phyloP scores from a whole-genome alignment of 2,329 filamentous ascomycete species.

The Fusarium equiseti region DNA sequence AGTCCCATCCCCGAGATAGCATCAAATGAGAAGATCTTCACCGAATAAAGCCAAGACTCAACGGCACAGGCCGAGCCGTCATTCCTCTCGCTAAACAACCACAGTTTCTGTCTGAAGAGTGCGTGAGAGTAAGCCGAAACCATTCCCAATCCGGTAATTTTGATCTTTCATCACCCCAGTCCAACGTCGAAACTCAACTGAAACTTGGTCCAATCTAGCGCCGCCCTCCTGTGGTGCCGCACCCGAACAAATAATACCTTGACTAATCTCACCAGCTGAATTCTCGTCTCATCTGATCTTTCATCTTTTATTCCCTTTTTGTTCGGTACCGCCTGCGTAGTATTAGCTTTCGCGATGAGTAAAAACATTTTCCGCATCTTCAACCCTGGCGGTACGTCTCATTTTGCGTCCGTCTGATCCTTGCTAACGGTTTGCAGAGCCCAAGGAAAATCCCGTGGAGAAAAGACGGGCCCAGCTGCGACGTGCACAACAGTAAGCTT shows the following conservation, averaged over 20 bases:
- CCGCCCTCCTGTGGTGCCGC: neutral
- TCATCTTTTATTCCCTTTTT: slow-evolving; percentile 18
- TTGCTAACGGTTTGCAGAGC: neutral
- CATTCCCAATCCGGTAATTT: slow-evolving; percentile 6
- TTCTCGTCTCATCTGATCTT: slow-evolving; percentile 2
- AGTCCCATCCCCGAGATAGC: too few relatives aligned
- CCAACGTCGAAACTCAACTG: slow-evolving; percentile 2
- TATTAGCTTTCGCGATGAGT: slow-evolving; percentile 18
- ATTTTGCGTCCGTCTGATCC: neutral
- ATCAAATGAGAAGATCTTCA: neutral
- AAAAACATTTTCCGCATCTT: slow-evolving; percentile 51
- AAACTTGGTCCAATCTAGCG: slow-evolving; percentile 14
- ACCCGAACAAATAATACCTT: neutral
- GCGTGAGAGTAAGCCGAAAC: neutral
- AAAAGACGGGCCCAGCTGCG: slow-evolving; percentile 32
- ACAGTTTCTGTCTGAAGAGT: neutral
- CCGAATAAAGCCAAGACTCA: neutral
- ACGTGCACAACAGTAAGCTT: slow-evolving; percentile 29
- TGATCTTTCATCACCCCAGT: slow-evolving; percentile 25
- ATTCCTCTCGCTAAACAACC: neutral
- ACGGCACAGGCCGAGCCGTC: neutral
- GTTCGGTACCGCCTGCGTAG: neutral
- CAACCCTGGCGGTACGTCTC: slow-evolving; percentile 47
- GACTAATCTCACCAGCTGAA: slow-evolving; percentile 15
- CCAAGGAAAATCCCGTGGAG: slow-evolving; percentile 29